Base-by-base conservation (phyloP, 306 rosid genomes). In the Dalbergia cultrata region DNA sequence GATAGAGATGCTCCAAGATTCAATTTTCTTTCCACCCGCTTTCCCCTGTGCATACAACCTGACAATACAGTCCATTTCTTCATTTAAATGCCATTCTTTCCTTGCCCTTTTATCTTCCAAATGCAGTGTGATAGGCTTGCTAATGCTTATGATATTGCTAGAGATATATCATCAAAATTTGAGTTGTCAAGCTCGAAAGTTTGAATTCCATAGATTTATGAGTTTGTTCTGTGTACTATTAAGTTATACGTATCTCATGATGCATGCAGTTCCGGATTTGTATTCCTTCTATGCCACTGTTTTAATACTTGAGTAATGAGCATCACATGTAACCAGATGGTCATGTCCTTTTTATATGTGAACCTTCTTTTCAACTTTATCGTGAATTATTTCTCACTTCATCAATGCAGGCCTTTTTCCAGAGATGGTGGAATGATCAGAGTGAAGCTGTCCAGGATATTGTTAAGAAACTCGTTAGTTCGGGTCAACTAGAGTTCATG, bases 361-460 rank as follows among this genome's bases (percentile, higher is more conserved):
- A 50, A 19, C 66, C 35, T 47, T 67, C 45, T 52, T 18, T 41
- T 70, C 21, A 58, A 9, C 73, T 78, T 67, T 39, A 50, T 14
- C 41, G 1, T 43, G 37, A 17, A 21, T 68, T 59, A 21, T 84
- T 52, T 37, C 41, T n/a, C 16, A 47, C 68, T 63, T 56, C 33
- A 65, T 81, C 71, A 56, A 75, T 59, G 76, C 87, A 94, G 98
- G 93, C 94, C 18, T 92, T 94, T 86, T 90, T 94, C 82, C 95
- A 89, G 72, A 85, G 96, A 61, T 92, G 98, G 98, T 94, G 98
- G 96, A 82, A 81, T 43, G 91, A 90, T 22, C 98, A 94, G 79
- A 94, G 94, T 58, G 90, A 90, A 67, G 82, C 47, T 37, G 39
- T 88, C 31, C 86, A 92, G 75, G 66, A 72, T 52, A 59, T 56